Conservation (phyloP, 1,284 basidiomycete species). For the Leccinum huronense region DNA sequence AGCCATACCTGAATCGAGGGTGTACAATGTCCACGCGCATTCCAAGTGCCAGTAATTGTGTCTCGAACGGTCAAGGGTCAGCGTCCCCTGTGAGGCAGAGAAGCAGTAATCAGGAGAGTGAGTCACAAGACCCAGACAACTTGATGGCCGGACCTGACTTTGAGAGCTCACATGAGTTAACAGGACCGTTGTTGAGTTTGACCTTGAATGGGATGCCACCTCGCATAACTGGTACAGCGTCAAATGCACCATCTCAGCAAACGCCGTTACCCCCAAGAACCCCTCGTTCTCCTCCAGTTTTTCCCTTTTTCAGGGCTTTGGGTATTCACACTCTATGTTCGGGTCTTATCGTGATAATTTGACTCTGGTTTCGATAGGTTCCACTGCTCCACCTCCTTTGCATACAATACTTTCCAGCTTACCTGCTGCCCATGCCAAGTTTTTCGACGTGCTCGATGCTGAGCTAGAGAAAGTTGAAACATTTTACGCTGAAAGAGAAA, state of each 20-base stretch:
- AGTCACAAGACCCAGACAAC: conserved; percentile 1
- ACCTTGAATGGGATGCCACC: conserved; percentile 13
- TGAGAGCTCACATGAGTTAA: background rate
- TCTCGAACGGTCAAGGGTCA: background rate
- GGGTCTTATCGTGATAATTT: background rate
- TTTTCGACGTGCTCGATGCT: conserved; percentile 70
- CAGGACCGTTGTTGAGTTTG: conserved; percentile 23
- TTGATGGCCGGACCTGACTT: background rate
- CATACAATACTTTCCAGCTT: conserved; percentile 53
- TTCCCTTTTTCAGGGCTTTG: conserved; percentile 22
- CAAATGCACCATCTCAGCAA: conserved; percentile 17
- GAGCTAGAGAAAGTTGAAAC: conserved; percentile 83
- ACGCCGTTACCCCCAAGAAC: conserved; percentile 20
- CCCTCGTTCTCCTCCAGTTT: conserved; percentile 17
- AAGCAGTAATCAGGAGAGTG: conserved; percentile 13
- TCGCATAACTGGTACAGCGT: conserved; percentile 10
- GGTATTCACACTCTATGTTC: conserved; percentile 8
- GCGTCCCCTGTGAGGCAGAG: background rate
- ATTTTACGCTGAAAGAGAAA: conserved; percentile 77
- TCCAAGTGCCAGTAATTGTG: background rate
- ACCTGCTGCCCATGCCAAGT: conserved; percentile 60
- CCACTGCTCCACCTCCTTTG: conserved; percentile 39
- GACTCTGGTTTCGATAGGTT: conserved; percentile 1
- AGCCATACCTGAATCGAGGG: background rate
- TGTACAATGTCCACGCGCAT: conserved; percentile 5